phyloP scores from a whole-genome alignment of 202 grass and related monocot species.

The Brachypodium distachyon region DNA sequence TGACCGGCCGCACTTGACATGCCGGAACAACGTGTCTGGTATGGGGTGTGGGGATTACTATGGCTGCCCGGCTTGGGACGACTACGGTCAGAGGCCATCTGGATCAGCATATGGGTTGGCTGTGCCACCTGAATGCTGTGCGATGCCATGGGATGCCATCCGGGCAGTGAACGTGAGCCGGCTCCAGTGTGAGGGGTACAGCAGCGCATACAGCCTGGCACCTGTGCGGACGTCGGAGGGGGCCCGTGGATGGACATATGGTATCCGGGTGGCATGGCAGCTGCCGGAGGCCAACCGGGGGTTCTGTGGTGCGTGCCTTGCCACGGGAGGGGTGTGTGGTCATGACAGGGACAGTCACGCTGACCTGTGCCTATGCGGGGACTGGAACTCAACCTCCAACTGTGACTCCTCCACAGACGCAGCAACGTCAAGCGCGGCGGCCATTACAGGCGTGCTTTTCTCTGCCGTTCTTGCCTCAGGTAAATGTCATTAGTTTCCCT shows the following conservation, averaged over 20 bases:
- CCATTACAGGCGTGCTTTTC: background rate
- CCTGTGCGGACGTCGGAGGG: slow-evolving; percentile 43
- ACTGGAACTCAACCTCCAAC: slow-evolving; percentile 86
- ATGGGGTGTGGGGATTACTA: slow-evolving; percentile 79
- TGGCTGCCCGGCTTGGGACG: slow-evolving; percentile 76
- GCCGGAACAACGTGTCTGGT: slow-evolving; percentile 82
- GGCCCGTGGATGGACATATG: slow-evolving; percentile 62
- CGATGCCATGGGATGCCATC: slow-evolving; percentile 53
- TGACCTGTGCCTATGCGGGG: slow-evolving; percentile 74
- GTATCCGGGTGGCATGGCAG: slow-evolving; percentile 48
- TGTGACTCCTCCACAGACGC: slow-evolving; percentile 61
- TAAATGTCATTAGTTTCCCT: background rate
- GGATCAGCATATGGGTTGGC: slow-evolving; percentile 22
- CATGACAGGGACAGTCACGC: slow-evolving; percentile 46
- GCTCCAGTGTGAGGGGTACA: slow-evolving; percentile 88
- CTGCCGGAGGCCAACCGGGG: slow-evolving; percentile 66
- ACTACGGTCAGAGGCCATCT: background rate
- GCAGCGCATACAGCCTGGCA: slow-evolving; percentile 86
- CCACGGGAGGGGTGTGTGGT: slow-evolving; percentile 86
- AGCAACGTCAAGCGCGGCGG: background rate
- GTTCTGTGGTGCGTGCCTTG: slow-evolving; percentile 80
- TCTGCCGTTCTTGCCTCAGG: slow-evolving; percentile 25
- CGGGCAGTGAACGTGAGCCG: slow-evolving; percentile 71
- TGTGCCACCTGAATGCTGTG: slow-evolving; percentile 74
- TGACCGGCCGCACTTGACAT: slow-evolving; percentile 58